Conservation (phyloP, 768 basidiomycete species). For the Rhodocollybia butyracea region DNA sequence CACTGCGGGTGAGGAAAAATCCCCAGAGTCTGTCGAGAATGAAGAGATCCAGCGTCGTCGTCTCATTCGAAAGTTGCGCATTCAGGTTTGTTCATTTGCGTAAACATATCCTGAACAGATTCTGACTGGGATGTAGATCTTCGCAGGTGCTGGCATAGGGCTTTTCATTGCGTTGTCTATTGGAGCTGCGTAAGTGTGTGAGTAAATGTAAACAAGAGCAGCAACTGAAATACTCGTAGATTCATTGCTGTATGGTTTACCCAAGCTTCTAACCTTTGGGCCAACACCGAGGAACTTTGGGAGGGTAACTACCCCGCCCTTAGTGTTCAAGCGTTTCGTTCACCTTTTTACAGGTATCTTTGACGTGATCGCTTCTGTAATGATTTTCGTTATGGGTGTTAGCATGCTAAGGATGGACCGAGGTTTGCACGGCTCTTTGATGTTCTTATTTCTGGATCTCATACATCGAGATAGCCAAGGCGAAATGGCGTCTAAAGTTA, state of each 20-base stretch:
- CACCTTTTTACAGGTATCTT: constrained; percentile 53
- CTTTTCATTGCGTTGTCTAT: constrained; percentile 78
- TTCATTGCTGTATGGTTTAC: constrained; percentile 98
- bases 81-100: constrained; percentile 43
- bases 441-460: not conserved
- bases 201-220: not conserved
- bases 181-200: constrained; percentile 62
- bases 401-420: constrained; percentile 95
- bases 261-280: constrained; percentile 80
- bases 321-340: not conserved
- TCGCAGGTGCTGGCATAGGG: constrained; percentile 70
- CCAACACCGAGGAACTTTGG: constrained; percentile 85
- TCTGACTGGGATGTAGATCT: constrained; percentile 46
- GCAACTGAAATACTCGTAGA: constrained; percentile 9
- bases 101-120: not conserved
- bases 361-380: constrained; percentile 63
- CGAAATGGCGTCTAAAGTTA: constrained; percentile 94
- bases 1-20: constrained; percentile 17
- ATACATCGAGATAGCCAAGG: constrained; percentile 49
- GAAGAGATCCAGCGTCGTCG: constrained; percentile 32
- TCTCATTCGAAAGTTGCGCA: constrained; percentile 64
- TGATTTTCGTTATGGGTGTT: constrained; percentile 93
- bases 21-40: constrained; percentile 24
- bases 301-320: constrained; percentile 57
- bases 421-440: constrained; percentile 23